Base-by-base conservation (phyloP, 1,139 yeast species). In the Diutina rugosa region DNA sequence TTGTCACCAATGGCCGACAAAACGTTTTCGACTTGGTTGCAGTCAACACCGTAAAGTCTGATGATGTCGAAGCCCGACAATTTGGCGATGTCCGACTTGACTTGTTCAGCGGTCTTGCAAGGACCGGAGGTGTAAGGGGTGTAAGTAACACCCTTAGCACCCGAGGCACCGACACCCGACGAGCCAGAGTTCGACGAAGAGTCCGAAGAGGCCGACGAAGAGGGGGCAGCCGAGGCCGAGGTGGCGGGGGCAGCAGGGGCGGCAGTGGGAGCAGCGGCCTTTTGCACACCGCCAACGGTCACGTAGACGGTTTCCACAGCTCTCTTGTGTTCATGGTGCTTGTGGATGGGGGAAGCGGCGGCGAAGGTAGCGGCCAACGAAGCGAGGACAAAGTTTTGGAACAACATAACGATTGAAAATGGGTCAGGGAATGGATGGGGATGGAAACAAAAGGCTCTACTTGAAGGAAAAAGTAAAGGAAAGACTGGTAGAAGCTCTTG, bases 121-220 rank as follows among this genome's bases (percentile, higher is more conserved):
- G 77, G 76, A 71, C 95, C 95, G 59, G 77, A 68, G 60, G 84
- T 75, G 81, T 87, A 87, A 62, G 96, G 96, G 58, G 95, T 79
- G 80, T 89, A 89, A 63, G 93, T 82, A 65, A 89, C 76, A 79
- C 95, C 95, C 67, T 73, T 74, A 60, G 74, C 72, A 60, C 74
- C 70, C 51, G 32, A 67, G 63, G 54, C 21, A 21, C 46, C 47
- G 21, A 47, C 30, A 18, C 45, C 29, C 21, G 54, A 32, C 14
- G 44, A 10, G 69, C 59, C 16, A 65, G 81, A 74, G 51, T 64
- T 38, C 55, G 62, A 32, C 58, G 64, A 45, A 61, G 68, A 51
- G 26, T 60, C 54, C 21, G 61, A 45, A 46, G 63, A 28, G 52
- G 58, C 46, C 21, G 69, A 47, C 51, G 68, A 49, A 35, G 69